Conservation (phyloP, 176 grass and related monocot genomes). For the Cocos nucifera region DNA sequence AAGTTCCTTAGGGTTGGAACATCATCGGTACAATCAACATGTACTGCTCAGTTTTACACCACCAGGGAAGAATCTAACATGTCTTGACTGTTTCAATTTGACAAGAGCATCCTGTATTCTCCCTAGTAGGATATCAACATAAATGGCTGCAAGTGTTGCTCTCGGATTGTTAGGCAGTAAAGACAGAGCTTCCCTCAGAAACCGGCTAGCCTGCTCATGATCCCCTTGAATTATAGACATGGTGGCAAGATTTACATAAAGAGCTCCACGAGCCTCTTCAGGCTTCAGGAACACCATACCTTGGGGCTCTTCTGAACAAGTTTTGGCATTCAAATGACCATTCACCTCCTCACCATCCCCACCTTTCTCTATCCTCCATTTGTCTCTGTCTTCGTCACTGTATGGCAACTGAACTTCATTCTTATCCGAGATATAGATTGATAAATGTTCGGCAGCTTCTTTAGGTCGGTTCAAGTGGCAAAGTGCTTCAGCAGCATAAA, state of each 20-base stretch:
- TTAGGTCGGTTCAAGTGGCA: conserved; percentile 51
- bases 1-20: not conserved
- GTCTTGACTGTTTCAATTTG: conserved; percentile 76
- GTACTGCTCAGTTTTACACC: conserved; percentile 33
- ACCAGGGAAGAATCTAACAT: conserved; percentile 52
- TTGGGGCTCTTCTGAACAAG: conserved; percentile 35
- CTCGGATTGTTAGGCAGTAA: conserved; percentile 50
- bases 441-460: conserved; percentile 63
- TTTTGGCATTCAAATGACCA: conserved; percentile 31
- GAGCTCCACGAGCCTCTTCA: conserved; percentile 55
- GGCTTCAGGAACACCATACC: conserved; percentile 31
- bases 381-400: conserved; percentile 55
- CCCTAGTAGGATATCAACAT: conserved; percentile 75
- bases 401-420: conserved; percentile 56
- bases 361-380: conserved; percentile 49
- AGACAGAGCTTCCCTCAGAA: conserved; percentile 44
- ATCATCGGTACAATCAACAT: conserved; percentile 1
- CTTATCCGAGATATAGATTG: conserved; percentile 51
- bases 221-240: conserved; percentile 61
- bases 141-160: conserved; percentile 61
- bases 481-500: conserved; percentile 82
- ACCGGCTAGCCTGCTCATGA: conserved; percentile 45
- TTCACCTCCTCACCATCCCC: conserved; percentile 57
- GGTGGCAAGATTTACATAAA: conserved; percentile 69
- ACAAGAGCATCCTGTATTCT: conserved; percentile 50